These are phyloP conservation scores for Heliamphora pulchella DNA, from an alignment of 179 eudicot genomes.

Conservation along the genomic window DNA sequence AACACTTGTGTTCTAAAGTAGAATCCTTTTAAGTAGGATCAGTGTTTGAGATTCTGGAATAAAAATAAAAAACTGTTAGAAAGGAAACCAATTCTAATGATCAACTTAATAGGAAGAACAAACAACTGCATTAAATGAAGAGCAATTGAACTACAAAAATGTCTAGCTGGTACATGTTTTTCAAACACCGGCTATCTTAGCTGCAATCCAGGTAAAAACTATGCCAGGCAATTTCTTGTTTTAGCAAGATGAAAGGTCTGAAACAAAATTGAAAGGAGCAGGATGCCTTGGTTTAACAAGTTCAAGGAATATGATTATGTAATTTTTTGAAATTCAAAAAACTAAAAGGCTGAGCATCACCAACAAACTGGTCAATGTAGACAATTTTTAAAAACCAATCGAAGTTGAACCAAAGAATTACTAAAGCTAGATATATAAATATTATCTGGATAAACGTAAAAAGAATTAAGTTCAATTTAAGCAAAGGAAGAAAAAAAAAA, in stretches of 20 bases:
- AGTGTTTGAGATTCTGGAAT: no score
- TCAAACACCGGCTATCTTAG: no score
- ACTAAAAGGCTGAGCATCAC: background rate
- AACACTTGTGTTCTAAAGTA: background rate
- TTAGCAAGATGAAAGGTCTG: background rate
- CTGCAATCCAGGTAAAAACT: no score
- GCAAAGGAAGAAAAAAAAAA: background rate
- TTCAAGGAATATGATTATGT: background rate
- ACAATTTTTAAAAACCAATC: background rate
- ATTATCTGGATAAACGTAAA: background rate
- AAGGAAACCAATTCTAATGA: background rate
- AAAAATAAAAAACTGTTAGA: no score
- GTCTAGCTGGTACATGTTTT: no score
- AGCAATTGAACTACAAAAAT: no score
- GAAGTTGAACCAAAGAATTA: background rate
- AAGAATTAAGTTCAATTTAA: background rate
- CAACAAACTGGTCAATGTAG: background rate
- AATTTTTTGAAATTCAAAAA: background rate
- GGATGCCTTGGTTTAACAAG: background rate
- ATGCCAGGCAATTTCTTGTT: background rate
- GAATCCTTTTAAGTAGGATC: background rate
- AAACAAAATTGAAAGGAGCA: no score
- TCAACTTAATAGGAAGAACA: no score
- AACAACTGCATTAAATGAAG: no score
- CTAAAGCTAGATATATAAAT: background rate